Conservation (phyloP, 352 stramenopile genomes). For the Vaucheria bursata region DNA sequence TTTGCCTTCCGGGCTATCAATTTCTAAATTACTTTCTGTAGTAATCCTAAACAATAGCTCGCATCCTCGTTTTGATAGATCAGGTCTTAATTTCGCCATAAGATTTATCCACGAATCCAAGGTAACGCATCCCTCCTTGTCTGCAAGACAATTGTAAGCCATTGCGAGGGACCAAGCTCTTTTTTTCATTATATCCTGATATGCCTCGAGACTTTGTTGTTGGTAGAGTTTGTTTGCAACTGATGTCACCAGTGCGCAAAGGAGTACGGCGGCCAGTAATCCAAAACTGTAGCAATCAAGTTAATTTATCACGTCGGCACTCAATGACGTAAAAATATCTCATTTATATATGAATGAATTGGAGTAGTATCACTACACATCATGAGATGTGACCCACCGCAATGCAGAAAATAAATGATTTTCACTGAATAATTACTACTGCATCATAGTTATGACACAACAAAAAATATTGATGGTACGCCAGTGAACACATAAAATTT, state of each 20-base stretch:
- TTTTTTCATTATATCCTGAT: not conserved
- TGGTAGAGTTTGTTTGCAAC: conserved; percentile 35
- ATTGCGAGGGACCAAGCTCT: not conserved
- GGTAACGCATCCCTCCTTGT: not conserved
- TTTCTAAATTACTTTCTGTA: not conserved
- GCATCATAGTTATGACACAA: too few species aligned
- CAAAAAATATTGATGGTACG: too few species aligned
- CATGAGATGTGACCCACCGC: too few species aligned
- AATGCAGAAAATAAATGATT: too few species aligned
- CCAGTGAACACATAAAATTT: too few species aligned
- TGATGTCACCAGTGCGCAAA: conserved; percentile 24
- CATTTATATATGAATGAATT: too few species aligned
- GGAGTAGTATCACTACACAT: too few species aligned
- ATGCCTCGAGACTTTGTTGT: conserved; percentile 15
- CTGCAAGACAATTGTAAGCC: not conserved
- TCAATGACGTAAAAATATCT: too few species aligned
- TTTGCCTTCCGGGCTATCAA: not conserved
- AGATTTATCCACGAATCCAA: not conserved
- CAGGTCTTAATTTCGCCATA: not conserved
- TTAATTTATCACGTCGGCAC: too few species aligned
- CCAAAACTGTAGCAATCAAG: not conserved
- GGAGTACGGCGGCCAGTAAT: conserved; percentile 25
- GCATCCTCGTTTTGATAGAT: not conserved
- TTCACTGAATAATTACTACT: too few species aligned
- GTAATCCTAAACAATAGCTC: not conserved